Conservation (phyloP, 495 filamentous ascomycete genomes). For the Trichoderma virens region DNA sequence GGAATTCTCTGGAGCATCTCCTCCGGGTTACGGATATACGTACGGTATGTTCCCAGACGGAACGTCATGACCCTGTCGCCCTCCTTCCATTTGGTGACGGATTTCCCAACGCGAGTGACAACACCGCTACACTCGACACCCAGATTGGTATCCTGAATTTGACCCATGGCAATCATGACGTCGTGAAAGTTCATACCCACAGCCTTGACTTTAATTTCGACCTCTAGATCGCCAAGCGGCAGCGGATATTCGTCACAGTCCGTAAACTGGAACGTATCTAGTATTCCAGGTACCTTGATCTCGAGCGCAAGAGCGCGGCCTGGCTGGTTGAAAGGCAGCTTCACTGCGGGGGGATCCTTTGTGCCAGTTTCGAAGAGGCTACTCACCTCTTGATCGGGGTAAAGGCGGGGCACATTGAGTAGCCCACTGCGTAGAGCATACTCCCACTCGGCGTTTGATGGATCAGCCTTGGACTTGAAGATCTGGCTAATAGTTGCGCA, state of each 20-base stretch:
- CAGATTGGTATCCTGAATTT: slow-evolving; percentile 4
- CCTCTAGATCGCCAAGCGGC: slow-evolving; percentile 15
- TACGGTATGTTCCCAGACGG: too few species aligned
- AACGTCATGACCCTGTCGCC: slow-evolving; percentile 40
- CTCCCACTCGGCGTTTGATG: too few species aligned
- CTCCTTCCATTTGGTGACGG: slow-evolving; percentile 34
- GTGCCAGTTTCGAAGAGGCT: too few species aligned
- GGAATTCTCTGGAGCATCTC: too few species aligned
- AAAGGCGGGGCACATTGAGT: too few species aligned
- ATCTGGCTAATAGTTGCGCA: too few species aligned
- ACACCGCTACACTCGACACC: slow-evolving; percentile 13
- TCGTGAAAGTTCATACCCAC: slow-evolving; percentile 38
- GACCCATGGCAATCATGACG: slow-evolving; percentile 25
- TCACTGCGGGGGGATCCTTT: slow-evolving; percentile 22
- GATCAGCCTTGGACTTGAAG: too few species aligned
- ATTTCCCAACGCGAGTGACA: slow-evolving; percentile 39
- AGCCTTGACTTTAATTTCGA: slow-evolving; percentile 39
- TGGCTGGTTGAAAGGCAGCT: slow-evolving; percentile 14
- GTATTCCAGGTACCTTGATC: slow-evolving; percentile 12
- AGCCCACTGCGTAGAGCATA: too few species aligned
- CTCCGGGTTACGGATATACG: too few species aligned
- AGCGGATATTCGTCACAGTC: slow-evolving; percentile 11
- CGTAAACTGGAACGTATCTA: slow-evolving; percentile 29
- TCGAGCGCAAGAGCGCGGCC: too few species aligned
- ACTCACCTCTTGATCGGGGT: too few species aligned